Evolutionary conservation across 1,284 basidiomycete genomes (phyloP), one percentile per base, ranked within the genome.

Genomic region (Cystobasidium sp.): DNA sequence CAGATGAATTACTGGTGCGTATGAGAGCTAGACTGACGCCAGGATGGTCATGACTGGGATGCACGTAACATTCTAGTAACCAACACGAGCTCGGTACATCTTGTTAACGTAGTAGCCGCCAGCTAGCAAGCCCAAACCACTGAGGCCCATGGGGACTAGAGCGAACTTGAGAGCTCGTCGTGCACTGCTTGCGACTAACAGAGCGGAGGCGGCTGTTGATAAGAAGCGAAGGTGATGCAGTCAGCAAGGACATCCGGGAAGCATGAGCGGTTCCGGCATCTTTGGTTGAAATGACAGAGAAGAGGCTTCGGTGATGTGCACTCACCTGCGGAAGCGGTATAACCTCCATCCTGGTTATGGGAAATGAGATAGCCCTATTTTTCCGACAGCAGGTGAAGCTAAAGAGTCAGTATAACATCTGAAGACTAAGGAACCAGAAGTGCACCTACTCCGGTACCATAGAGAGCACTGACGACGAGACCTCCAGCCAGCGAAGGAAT

Each of bases 401-500:
- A n/a, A n/a, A n/a, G n/a, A n/a, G n/a, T n/a, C n/a, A n/a, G n/a
- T n/a, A n/a, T n/a, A n/a, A n/a, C n/a, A n/a, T n/a, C n/a, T n/a
- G n/a, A n/a, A n/a, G n/a, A n/a, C n/a, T n/a, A n/a, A n/a, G n/a
- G n/a, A n/a, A n/a, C n/a, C n/a, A n/a, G n/a, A n/a, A n/a, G n/a
- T n/a, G n/a, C n/a, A n/a, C n/a, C n/a, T n/a, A n/a, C 70, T 20
- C 70, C 70, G 22, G 51, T 59, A 20, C 51, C 70, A 22, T 73
- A 73, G 14, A 74, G 24, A 1, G 67, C 47, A 24, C 65, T 63
- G 37, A 68, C 67, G 5, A 66, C 66, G 20, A 74, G 72, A 39
- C 72, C 72, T 44, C 65, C 72, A 18, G 56, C 61, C 3, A 74
- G 66, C 24, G 72, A 74, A 18, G 72, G 66, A 9, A 74, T 20